phyloP scores from a whole-genome alignment of 192 early-diverging fungal genomes.

The Jimgerdemannia flammicorona region DNA sequence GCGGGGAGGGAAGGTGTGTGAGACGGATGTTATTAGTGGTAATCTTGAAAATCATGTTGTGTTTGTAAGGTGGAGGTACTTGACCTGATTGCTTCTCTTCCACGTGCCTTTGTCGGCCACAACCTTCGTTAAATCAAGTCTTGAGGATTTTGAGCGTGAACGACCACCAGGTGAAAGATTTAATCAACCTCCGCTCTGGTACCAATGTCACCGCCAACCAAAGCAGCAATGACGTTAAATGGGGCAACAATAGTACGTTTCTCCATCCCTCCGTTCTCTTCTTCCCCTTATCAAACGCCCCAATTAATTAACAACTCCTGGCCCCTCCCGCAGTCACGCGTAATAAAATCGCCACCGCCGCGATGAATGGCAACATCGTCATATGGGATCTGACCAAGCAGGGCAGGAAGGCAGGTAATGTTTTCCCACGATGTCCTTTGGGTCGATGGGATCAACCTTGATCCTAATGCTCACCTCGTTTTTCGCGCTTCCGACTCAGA shows the following conservation, averaged over 20 bases:
- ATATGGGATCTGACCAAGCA: constrained; percentile 66
- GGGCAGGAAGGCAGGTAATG: constrained; percentile 39
- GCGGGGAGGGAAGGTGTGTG: constrained; percentile 65
- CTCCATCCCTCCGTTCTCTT: neutral
- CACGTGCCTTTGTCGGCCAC: neutral
- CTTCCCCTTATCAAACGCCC: neutral
- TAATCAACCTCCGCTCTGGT: constrained; percentile 60
- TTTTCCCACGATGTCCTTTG: neutral
- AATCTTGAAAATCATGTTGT: too few species aligned
- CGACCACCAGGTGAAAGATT: constrained; percentile 51
- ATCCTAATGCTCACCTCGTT: neutral
- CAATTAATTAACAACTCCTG: neutral
- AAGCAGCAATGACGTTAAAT: constrained; percentile 73
- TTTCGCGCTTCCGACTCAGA: constrained; percentile 28
- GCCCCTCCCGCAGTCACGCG: constrained; percentile 39
- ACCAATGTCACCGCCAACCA: constrained; percentile 49
- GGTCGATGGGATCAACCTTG: neutral
- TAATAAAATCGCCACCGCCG: constrained; percentile 66
- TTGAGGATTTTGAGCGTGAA: constrained; percentile 63
- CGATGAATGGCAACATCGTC: constrained; percentile 66
- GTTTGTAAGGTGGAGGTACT: too few species aligned
- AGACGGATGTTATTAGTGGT: neutral
- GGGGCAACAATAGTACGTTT: constrained; percentile 60
- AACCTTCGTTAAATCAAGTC: constrained; percentile 30
- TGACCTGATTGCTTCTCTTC: too few species aligned